A percentile compares a stretch with the other conserved stretches of the same genome.
Conservation (phyloP, 257 asterid species). For the Petunia axillaris region DNA sequence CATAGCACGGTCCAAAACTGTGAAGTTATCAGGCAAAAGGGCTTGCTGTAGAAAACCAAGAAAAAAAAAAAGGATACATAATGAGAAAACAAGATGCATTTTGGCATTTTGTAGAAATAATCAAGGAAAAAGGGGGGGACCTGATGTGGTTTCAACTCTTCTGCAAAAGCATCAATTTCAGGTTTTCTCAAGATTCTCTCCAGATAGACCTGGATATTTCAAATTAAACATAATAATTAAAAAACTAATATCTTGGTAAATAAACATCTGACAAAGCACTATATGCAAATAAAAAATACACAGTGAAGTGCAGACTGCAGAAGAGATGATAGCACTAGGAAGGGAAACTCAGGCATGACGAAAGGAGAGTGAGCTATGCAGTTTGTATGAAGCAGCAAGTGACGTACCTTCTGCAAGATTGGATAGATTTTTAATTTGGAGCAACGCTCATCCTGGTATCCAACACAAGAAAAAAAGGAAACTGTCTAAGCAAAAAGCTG, state of each 20-base stretch:
- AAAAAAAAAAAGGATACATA: conserved; percentile 24
- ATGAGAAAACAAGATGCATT: conserved; percentile 22
- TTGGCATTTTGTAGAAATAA: conserved; percentile 20
- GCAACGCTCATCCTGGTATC: conserved; percentile 93
- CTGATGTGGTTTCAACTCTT: conserved; percentile 98
- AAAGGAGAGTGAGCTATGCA: neutral
- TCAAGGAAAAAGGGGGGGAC: conserved; percentile 37
- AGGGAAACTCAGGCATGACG: neutral
- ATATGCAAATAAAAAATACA: neutral
- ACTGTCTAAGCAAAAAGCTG: conserved; percentile 18
- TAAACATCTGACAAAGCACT: conserved; percentile 17
- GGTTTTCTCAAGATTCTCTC: conserved; percentile 97
- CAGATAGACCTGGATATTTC: conserved; percentile 75
- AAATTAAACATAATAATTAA: neutral
- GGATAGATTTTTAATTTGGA: conserved; percentile 92
- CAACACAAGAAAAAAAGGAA: conserved; percentile 22
- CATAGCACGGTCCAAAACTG: conserved; percentile 98
- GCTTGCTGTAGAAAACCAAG: conserved; percentile 63
- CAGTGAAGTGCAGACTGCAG: conserved; percentile 5
- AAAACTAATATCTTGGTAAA: neutral
- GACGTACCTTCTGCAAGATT: conserved; percentile 90
- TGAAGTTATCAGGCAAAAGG: conserved; percentile 82
- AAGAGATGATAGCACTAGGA: conserved; percentile 24
- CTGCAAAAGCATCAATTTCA: conserved; percentile 96
- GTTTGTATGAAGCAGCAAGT: conserved; percentile 21